A percentile compares a stretch with the other conserved stretches of the same genome.
Evolutionary conservation across 176 grass and related monocot species (phyloP).

Genomic region (Phoenix roebelenii): DNA sequence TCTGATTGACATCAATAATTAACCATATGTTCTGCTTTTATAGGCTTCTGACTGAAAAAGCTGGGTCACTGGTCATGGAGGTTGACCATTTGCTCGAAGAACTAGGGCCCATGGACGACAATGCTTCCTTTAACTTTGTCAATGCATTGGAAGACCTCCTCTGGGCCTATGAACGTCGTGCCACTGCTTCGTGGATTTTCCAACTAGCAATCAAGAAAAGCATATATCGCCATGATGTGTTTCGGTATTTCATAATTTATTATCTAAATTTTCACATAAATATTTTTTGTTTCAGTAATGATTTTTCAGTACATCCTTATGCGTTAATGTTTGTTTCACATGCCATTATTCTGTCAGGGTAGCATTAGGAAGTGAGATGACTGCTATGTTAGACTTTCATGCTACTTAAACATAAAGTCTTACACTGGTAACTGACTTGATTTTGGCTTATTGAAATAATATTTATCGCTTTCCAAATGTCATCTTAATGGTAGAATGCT

Average conservation of each 20-base stretch:
- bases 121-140: slow-evolving; percentile 79
- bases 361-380: too few species aligned
- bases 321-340: too few species aligned
- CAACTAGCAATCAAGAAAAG: slow-evolving; percentile 69
- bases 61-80: slow-evolving; percentile 36
- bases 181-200: slow-evolving; percentile 82
- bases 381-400: too few species aligned
- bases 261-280: slow-evolving; percentile 6
- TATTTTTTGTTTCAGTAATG: background rate
- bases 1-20: slow-evolving; percentile 9
- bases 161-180: slow-evolving; percentile 83
- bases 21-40: slow-evolving; percentile 19
- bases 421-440: too few species aligned
- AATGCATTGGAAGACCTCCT: slow-evolving; percentile 87
- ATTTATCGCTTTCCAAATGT: too few species aligned
- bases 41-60: slow-evolving; percentile 63
- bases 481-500: too few species aligned
- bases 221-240: slow-evolving; percentile 62
- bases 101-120: slow-evolving; percentile 40
- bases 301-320: too few species aligned
- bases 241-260: slow-evolving; percentile 47
- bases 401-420: too few species aligned
- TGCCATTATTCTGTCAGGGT: too few species aligned
- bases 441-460: too few species aligned
- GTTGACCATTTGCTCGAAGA: slow-evolving; percentile 49